These are phyloP conservation scores for Kwoniella sp. DNA, from an alignment of 768 basidiomycete genomes.

Conservation along the genomic window DNA sequence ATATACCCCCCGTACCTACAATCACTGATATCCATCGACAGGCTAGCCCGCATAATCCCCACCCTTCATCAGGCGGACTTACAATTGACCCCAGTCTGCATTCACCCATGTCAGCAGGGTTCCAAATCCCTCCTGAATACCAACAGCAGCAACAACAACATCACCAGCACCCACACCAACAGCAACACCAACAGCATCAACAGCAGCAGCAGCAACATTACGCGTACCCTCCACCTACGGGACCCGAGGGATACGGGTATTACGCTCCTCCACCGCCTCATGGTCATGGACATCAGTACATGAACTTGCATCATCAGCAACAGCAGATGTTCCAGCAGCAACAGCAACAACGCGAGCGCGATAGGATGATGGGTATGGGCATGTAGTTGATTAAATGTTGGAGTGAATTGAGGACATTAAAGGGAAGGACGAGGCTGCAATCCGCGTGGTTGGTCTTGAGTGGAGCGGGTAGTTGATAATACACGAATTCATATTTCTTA, in stretches of 20 bases:
- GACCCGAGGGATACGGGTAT: conserved; percentile 28
- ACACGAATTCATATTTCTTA: neutral
- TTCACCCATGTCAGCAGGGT: conserved; percentile 40
- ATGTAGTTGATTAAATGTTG: no score
- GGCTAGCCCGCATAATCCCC: conserved; percentile 28
- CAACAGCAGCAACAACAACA: conserved; percentile 29
- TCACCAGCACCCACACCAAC: conserved; percentile 24
- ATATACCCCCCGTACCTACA: conserved; percentile 49
- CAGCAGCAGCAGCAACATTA: conserved; percentile 16
- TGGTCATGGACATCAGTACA: conserved; percentile 12
- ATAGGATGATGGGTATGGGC: conserved; percentile 15
- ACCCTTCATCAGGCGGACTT: conserved; percentile 17
- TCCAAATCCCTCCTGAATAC: conserved; percentile 35
- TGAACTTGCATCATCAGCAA: conserved; percentile 29
- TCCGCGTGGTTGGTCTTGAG: no score
- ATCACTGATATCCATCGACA: conserved; percentile 50
- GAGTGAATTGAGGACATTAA: no score
- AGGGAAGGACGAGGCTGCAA: no score
- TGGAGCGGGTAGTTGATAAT: neutral
- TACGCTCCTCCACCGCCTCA: conserved; percentile 21
- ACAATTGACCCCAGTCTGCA: conserved; percentile 27
- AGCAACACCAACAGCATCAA: conserved; percentile 17
- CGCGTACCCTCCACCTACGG: conserved; percentile 15
- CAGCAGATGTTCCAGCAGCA: conserved; percentile 32
- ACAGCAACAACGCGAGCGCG: conserved; percentile 4